phyloP scores from a whole-genome alignment of 768 basidiomycete genomes.

The Leccinum arenicola region DNA sequence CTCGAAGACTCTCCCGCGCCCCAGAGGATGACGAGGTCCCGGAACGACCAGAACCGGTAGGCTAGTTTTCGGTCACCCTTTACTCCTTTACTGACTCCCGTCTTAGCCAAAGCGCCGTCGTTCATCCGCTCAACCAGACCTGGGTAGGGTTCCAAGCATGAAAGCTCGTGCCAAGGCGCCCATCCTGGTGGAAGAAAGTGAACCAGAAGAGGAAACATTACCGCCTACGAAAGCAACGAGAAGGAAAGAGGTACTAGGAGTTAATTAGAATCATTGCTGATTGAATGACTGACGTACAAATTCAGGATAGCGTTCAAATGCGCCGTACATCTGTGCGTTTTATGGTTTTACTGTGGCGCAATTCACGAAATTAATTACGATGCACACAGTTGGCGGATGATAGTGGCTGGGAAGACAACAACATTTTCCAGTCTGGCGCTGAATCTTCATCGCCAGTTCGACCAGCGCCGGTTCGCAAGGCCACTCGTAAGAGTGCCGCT shows the following conservation, averaged over 20 bases:
- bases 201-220: slow-evolving; percentile 63
- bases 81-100: slow-evolving; percentile 12
- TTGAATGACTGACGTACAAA: slow-evolving; percentile 26
- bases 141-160: slow-evolving; percentile 49
- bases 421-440: slow-evolving; percentile 86
- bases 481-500: slow-evolving; percentile 37
- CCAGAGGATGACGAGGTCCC: slow-evolving; percentile 43
- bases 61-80: slow-evolving; percentile 22
- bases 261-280: background rate
- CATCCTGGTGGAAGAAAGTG: slow-evolving; percentile 66
- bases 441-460: slow-evolving; percentile 80
- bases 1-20: slow-evolving; percentile 61
- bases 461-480: slow-evolving; percentile 52
- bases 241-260: slow-evolving; percentile 50
- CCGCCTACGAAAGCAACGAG: slow-evolving; percentile 59
- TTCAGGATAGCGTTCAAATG: slow-evolving; percentile 45
- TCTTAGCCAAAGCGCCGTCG: slow-evolving; percentile 73
- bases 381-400: slow-evolving; percentile 46
- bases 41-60: slow-evolving; percentile 54
- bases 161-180: slow-evolving; percentile 39
- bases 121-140: slow-evolving; percentile 72
- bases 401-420: slow-evolving; percentile 89
- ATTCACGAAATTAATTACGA: slow-evolving; percentile 9
- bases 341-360: slow-evolving; percentile 8
- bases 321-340: slow-evolving; percentile 55